Conservation (phyloP, 148 eudicot species). For the Nepenthes gracilis region DNA sequence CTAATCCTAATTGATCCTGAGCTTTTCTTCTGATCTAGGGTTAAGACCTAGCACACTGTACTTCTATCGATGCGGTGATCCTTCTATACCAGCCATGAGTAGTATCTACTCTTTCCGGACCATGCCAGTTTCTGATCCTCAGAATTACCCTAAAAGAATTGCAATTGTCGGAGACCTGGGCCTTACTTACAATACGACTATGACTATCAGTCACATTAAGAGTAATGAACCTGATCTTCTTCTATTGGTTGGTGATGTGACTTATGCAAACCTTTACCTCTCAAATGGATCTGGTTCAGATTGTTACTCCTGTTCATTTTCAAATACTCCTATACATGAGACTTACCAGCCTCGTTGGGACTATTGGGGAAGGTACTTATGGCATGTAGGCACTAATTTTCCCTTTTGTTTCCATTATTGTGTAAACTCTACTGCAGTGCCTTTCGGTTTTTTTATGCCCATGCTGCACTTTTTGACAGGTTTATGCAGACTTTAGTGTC, state of each 20-base stretch:
- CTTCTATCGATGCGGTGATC: conserved; percentile 87
- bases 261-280: conserved; percentile 83
- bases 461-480: conserved; percentile 27
- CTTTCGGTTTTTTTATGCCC: neutral
- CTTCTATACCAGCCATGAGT: conserved; percentile 62
- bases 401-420: neutral
- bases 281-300: conserved; percentile 90
- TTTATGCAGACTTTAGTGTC: conserved; percentile 79
- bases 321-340: conserved; percentile 87
- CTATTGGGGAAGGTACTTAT: conserved; percentile 86
- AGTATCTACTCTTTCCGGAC: conserved; percentile 50
- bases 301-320: conserved; percentile 81
- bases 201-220: conserved; percentile 57
- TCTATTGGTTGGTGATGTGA: conserved; percentile 74
- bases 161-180: conserved; percentile 88
- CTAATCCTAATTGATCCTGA: too few species aligned
- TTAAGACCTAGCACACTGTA: conserved; percentile 54
- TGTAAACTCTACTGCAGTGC: neutral
- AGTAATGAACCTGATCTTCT: conserved; percentile 75
- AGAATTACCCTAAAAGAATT: conserved; percentile 53
- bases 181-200: conserved; percentile 75
- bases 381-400: neutral
- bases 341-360: conserved; percentile 99
- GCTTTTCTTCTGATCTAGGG: conserved; percentile 24
- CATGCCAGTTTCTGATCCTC: conserved; percentile 66